A percentile compares a stretch with the other conserved stretches of the same genome.
These are phyloP conservation scores for Triangularia verruculosa DNA, from an alignment of 2,329 filamentous ascomycete genomes.

Conservation along the genomic window DNA sequence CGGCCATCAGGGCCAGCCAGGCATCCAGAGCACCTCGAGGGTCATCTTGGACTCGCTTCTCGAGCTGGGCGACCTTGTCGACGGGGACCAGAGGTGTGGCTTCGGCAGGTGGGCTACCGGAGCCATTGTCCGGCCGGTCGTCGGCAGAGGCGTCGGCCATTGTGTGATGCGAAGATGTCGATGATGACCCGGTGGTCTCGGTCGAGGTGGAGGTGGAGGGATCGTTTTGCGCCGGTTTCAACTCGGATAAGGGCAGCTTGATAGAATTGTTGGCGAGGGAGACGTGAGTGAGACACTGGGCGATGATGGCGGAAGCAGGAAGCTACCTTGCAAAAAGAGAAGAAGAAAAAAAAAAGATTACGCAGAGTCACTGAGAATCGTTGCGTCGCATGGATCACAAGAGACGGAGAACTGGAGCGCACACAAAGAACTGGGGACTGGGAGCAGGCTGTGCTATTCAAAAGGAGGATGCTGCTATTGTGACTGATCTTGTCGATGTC, in stretches of 20 bases:
- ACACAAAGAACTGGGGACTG: not conserved
- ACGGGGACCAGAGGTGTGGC: conserved; percentile 46
- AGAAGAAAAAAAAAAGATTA: conserved; percentile 1
- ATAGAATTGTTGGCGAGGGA: too few relatives aligned
- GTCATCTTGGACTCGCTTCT: conserved; percentile 89
- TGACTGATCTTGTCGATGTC: not conserved
- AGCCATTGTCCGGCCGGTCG: conserved; percentile 27
- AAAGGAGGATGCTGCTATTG: not conserved
- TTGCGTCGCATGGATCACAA: not conserved
- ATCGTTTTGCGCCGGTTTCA: not conserved
- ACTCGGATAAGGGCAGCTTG: not conserved
- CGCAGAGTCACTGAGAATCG: not conserved
- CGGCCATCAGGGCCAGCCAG: conserved; percentile 83
- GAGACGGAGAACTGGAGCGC: not conserved
- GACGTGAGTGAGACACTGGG: too few relatives aligned
- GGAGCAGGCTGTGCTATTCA: not conserved
- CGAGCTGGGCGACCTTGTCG: conserved; percentile 75
- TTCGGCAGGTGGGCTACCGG: conserved; percentile 26
- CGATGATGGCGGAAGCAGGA: not conserved
- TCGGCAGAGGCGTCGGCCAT: not conserved
- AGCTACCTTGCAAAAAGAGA: not conserved
- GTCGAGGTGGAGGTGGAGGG: too few relatives aligned
- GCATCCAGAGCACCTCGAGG: conserved; percentile 89
- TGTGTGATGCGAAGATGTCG: not conserved
- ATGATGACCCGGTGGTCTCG: not conserved